Evolutionary conservation across 2,329 filamentous ascomycete species (phyloP), one percentile per base, ranked within the genome.

Genomic region (Sporothrix variecibatus): DNA sequence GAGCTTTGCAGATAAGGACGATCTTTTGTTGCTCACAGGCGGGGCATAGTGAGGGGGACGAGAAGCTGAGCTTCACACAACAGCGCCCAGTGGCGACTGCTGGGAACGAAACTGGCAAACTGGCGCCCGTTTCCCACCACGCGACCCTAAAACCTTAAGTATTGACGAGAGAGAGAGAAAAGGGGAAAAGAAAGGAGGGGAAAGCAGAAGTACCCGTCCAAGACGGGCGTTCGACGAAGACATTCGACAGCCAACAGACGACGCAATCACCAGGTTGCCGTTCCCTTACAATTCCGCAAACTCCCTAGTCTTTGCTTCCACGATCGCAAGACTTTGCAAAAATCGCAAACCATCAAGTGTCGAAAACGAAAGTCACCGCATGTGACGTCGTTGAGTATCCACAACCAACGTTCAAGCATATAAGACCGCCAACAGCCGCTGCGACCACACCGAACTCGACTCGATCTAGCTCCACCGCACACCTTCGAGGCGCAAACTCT

Each of bases 1-100:
- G 23, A 65, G 65, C 43, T 62, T 49, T 68, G 26, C 26, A 38
- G 67, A 69, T 69, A 69, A 69, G 67, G 26, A 38, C 46, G 65
- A 69, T 69, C 43, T 20, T 65, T 23, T 17, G 65, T 23, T 23
- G 28, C 46, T 51, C 15, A 53, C 46, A 38, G 65, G 28, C 43
- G 46, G 43, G 20, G 38, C 62, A 46, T 23, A 20, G 62, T 17
- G 15, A 11, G 65, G 64, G 40, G 43, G 12, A 67, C 23, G 11
- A 67, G 20, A 65, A 38, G 20, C 60, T 40, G 8, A 49, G 38
- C 62, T 49, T 67, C 34, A 26, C 60, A 43, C 34, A 40, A 28
- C 62, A 43, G 62, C 62, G 62, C 62, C 12, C 23, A 6, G 62
- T 67, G 62, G 62, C 62, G 62, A 65, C 43, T 43, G 34, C n/a